Base-by-base conservation (phyloP, 345 rosid genomes). In the Camelina laxa region DNA sequence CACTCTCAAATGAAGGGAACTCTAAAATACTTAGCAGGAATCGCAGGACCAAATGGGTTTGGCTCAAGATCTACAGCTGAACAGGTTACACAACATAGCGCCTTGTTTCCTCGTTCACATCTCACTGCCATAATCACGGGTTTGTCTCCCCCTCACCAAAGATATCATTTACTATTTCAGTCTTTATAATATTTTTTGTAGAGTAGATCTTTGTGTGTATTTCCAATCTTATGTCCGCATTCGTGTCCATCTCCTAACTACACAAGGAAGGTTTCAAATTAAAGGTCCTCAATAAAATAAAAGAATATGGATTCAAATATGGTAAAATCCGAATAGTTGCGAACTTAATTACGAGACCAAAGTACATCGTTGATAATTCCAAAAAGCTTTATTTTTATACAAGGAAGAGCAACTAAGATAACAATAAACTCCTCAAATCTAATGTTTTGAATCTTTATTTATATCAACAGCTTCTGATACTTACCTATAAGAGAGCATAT, bases 31-130 rank as follows among this genome's bases (percentile, higher is more conserved):
- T 80, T 94, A 17, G 95, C 97, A 47, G 97, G 97, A 60, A 85
- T 88, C 75, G 93, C 95, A 36, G 98, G 97, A n/a, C 91, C 98
- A 13, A 94, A 95, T 68, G 98, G 97, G 42, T 91, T 81, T 84
- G 97, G 98, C 82, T 94, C 98, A 11, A 90, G 84, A 53, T 82
- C 98, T 20, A 91, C 97, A 8, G 97, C 98, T 61, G 92, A 91
- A 41, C 88, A 87, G 83, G 97, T 91, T 68, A 83, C 90, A 22
- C 76, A 78, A 41, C 74, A 79, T 66, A 81, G 21, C 42, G 55
- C 67, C 51, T 31, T 41, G 1, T 27, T 27, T 27, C 9, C 66
- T 44, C 71, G 81, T 64, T 58, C 78, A 68, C 77, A 75, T 69
- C 75, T 79, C 84, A 39, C 77, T 84, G 73, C 74, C 48, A 67